A percentile compares a stretch with the other conserved stretches of the same genome.
phyloP scores from a whole-genome alignment of 2,329 filamentous ascomycete species.

The Penicillium aurantiogriseum region DNA sequence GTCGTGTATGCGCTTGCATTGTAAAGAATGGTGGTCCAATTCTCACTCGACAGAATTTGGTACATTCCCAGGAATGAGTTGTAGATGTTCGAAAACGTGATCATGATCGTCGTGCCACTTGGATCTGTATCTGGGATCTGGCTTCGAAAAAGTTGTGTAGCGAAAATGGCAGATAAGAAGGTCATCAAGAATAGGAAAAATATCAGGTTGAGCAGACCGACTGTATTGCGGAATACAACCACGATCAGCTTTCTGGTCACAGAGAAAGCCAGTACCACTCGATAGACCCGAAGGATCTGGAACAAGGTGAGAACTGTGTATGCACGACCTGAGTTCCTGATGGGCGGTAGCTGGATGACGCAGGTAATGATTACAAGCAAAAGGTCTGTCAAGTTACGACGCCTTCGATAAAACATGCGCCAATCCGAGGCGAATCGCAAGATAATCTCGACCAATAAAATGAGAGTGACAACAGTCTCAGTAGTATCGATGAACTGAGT shows the following conservation, averaged over 20 bases:
- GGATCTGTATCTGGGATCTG: conserved; percentile 68
- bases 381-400: conserved; percentile 77
- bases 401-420: conserved; percentile 72
- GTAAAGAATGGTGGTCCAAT: conserved; percentile 90
- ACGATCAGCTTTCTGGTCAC: conserved; percentile 82
- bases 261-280: conserved; percentile 83
- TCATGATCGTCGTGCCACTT: conserved; percentile 61
- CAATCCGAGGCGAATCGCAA: conserved; percentile 76
- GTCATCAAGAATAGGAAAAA: conserved; percentile 95
- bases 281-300: conserved; percentile 88
- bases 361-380: conserved; percentile 75
- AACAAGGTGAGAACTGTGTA: conserved; percentile 92
- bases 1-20: conserved; percentile 70
- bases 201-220: conserved; percentile 90
- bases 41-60: conserved; percentile 90
- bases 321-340: conserved; percentile 66
- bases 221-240: conserved; percentile 84
- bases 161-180: conserved; percentile 90
- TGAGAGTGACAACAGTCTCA: conserved; percentile 72
- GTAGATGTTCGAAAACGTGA: conserved; percentile 87
- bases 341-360: conserved; percentile 79
- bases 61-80: conserved; percentile 99
- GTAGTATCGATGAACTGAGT: conserved; percentile 66
- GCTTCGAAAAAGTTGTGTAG: conserved; percentile 86
- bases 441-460: conserved; percentile 78